A percentile compares a stretch with the other conserved stretches of the same genome.
Conservation (phyloP, 768 basidiomycete genomes). For the Melanogaster broomeanus region DNA sequence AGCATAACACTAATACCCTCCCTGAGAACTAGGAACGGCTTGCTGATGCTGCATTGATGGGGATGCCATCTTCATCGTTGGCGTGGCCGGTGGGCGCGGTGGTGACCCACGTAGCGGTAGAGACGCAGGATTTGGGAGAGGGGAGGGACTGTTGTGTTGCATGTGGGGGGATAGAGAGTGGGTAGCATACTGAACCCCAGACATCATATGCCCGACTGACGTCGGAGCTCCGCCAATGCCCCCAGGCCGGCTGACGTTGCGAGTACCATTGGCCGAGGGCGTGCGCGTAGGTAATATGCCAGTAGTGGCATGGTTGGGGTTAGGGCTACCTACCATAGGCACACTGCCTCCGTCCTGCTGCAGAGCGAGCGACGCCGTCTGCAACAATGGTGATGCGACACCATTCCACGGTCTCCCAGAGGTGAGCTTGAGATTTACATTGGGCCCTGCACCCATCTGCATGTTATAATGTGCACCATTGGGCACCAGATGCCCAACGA, state of each 20-base stretch:
- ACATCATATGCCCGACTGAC: slow-evolving; percentile 29
- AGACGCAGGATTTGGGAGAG: slow-evolving; percentile 44
- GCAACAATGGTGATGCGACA: slow-evolving; percentile 23
- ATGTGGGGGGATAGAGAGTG: slow-evolving; percentile 52
- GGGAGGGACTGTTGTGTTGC: slow-evolving; percentile 46
- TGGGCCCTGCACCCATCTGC: slow-evolving; percentile 23
- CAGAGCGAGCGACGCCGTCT: slow-evolving; percentile 20
- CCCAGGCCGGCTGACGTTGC: slow-evolving; percentile 39
- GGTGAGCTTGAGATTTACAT: slow-evolving; percentile 39
- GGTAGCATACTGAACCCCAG: slow-evolving; percentile 43
- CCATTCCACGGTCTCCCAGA: slow-evolving; percentile 42
- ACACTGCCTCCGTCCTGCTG: slow-evolving; percentile 23
- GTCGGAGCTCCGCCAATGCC: slow-evolving; percentile 11
- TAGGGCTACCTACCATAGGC: slow-evolving; percentile 39
- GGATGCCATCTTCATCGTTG: slow-evolving; percentile 54
- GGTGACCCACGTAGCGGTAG: slow-evolving; percentile 44
- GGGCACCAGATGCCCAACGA: slow-evolving; percentile 30
- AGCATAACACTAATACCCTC: slow-evolving; percentile 44
- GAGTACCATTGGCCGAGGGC: slow-evolving; percentile 61
- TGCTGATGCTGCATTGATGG: slow-evolving; percentile 59
- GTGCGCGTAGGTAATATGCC: slow-evolving; percentile 43
- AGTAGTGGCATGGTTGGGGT: slow-evolving; percentile 33
- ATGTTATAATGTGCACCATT: slow-evolving; percentile 32
- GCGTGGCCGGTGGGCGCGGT: slow-evolving; percentile 49
- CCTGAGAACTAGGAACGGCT: slow-evolving; percentile 50